Evolutionary conservation across 2,329 filamentous ascomycete species (phyloP), one percentile per base, ranked within the genome.

Genomic region (Atkinsonella hypoxylon): DNA sequence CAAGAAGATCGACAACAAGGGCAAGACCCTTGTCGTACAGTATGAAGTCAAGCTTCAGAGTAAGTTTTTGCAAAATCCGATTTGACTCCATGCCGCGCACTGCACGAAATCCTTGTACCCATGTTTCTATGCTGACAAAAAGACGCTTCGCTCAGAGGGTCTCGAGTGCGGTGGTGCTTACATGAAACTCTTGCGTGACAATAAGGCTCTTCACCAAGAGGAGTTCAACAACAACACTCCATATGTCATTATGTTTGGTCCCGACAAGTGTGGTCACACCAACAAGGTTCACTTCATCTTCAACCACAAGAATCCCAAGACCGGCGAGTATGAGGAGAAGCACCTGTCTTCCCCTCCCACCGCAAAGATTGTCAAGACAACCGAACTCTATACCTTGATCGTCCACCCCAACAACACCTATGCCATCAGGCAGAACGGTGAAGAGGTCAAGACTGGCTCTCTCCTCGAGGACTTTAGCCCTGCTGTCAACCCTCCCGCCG

Each of bases 251-350:
- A 98, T 98, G 93, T 98, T 98, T 68, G 93, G 93, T 60, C 93
- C 93, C 62, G 93, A 98, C 78, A 97, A 97, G 85, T 98, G 93
- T 70, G 93, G 93, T 70, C 81, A 89, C 68, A 97, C 89, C 71
- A 98, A 98, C 85, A 97, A 97, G 85, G 87, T 94, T 49, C 79
- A 82, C 72, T 95, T 98, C 76, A 98, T 98, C 71, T 95, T 98
- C 83, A 93, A 94, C 74, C 93, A 98, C 86, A 98, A 97, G 87
- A 98, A 97, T 82, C 93, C 93, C 67, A 96, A 95, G 87, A 96
- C 89, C 45, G 91, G 91, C 76, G 89, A 96, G 73, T 98, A 98
- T 65, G 91, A 98, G 81, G 93, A 98, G 87, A 98, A 98, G 85
- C 93, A 98, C 74, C 80, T 98, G 57, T 82, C 80, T 67, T 79